Base-by-base conservation (phyloP, 805 yeast genomes). In the Cyberlindnera galapagoensis region DNA sequence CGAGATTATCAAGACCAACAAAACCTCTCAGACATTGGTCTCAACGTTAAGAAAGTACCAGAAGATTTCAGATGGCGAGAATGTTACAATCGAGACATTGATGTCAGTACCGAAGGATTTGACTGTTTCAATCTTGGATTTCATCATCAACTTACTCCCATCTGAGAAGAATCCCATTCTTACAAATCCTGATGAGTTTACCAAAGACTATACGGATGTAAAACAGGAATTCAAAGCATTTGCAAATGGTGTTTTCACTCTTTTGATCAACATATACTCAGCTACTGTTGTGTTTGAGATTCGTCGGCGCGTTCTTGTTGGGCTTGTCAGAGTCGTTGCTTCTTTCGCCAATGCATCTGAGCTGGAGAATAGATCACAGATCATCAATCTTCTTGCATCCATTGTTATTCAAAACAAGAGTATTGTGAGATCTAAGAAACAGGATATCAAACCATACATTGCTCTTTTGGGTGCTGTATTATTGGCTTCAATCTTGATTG, bases 51-150 rank as follows among this genome's bases (percentile, higher is more conserved):
- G 69, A 16, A 69, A 65, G 25, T 76, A 67, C 44, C 64, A 71
- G 9, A 70, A 69, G 35, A 38, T 31, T 15, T 30, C 44, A 6
- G 47, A 38, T 5, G 24, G 12, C 11, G 8, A 18, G 6, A 7
- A 23, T 8, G 51, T 74, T 2, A 62, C 85, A 5, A 71, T 80
- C 28, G 94, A 83, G 47, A 72, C 84, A 0, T 55, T 86, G 24
- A 79, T 84, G 75, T 72, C 78, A 33, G 71, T 77, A 3, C 87
- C 90, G 0, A 80, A 76, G 43, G 80, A 76, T n/a, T 51, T 82
- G 18, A 54, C 81, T 13, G 43, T 70, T 2, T 62, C 73, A 10
- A 62, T 79, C 13, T 56, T 84, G 13, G 66, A 69, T 24, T 60
- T 85, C 30, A 57, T 81, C 6, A 69, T 74, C 3, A 62, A 70